Conservation (phyloP, 106 monocot species). For the Apostasia ramifera region DNA sequence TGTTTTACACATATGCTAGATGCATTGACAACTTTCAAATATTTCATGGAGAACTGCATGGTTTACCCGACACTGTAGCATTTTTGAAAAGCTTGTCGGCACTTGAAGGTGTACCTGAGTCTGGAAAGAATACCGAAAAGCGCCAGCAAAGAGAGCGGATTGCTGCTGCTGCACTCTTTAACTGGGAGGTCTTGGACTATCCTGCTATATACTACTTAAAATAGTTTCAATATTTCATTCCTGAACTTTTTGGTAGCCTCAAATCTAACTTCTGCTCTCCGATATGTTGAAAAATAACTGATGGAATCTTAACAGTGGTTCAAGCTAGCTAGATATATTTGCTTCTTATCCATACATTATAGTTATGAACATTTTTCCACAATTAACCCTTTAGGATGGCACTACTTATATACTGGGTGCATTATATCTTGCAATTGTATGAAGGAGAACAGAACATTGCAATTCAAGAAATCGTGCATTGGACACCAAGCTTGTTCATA, state of each 20-base stretch:
- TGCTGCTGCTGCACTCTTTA: conserved; percentile 68
- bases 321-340: too few species aligned
- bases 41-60: conserved; percentile 68
- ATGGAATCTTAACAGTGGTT: too few species aligned
- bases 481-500: background rate
- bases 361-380: too few species aligned
- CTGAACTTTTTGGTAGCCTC: too few species aligned
- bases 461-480: background rate
- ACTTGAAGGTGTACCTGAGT: conserved; percentile 37
- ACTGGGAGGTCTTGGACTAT: conserved; percentile 62
- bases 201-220: background rate
- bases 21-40: conserved; percentile 70
- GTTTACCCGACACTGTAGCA: conserved; percentile 62
- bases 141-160: conserved; percentile 47
- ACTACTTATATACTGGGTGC: background rate
- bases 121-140: conserved; percentile 45
- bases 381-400: background rate
- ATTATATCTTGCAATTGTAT: background rate
- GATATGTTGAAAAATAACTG: too few species aligned
- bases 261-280: too few species aligned
- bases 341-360: too few species aligned
- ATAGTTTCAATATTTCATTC: too few species aligned
- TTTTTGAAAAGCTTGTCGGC: conserved; percentile 74
- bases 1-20: conserved; percentile 18
- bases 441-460: background rate